Percentiles rank a stretch among this genome's conserved stretches.
Evolutionary conservation across 148 eudicot genomes (phyloP).

Genomic region (Tetragonia tetragonoides): DNA sequence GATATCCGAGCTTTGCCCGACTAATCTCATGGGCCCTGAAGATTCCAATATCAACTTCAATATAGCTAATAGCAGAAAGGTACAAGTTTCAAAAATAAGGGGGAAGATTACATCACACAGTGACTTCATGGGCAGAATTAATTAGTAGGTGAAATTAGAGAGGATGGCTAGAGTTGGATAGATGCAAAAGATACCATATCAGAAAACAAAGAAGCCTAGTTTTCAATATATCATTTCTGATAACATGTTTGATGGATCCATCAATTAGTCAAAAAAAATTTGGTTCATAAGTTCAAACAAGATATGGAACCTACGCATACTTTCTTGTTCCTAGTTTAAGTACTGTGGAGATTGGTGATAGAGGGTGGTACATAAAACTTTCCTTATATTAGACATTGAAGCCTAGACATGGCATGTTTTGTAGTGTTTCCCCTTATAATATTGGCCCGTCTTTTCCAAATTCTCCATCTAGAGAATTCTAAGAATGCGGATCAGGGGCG

Average conservation of each 20-base stretch:
- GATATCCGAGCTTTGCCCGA: no score
- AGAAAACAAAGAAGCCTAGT: background rate
- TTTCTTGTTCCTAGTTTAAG: background rate
- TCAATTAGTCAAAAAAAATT: background rate
- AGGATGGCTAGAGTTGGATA: background rate
- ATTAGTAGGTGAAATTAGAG: background rate
- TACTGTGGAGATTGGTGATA: background rate
- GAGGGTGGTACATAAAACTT: background rate
- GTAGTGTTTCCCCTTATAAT: no score
- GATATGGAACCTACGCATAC: background rate
- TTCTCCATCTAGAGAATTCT: no score
- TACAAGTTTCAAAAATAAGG: background rate
- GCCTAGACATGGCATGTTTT: background rate
- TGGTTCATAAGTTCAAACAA: background rate
- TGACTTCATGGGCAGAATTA: no score
- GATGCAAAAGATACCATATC: background rate
- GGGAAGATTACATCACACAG: background rate
- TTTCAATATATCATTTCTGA: background rate
- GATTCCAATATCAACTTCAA: background rate
- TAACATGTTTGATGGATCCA: background rate
- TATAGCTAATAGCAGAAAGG: background rate
- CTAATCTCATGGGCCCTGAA: background rate
- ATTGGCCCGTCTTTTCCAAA: no score
- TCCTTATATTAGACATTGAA: background rate
- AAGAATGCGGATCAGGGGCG: no score